phyloP scores from a whole-genome alignment of 78 protist species.

The Capsaspora owczarzaki region DNA sequence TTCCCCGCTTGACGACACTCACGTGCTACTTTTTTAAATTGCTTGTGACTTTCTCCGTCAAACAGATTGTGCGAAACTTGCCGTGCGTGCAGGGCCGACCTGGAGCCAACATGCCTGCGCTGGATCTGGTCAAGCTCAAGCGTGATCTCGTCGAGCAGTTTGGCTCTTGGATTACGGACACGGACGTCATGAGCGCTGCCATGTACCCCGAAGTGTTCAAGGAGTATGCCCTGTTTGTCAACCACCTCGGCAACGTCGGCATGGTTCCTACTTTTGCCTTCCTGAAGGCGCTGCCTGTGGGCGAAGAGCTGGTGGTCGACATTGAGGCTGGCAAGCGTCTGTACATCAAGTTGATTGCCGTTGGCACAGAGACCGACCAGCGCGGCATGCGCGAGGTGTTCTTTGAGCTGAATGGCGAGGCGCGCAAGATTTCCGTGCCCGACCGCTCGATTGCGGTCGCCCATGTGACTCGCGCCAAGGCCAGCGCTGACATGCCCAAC shows the following conservation, averaged over 20 bases:
- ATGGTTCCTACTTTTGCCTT: constrained; percentile 38
- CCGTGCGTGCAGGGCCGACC: constrained; percentile 38
- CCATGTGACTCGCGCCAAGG: background rate
- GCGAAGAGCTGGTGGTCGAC: constrained; percentile 28
- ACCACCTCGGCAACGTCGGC: constrained; percentile 29
- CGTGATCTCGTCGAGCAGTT: background rate
- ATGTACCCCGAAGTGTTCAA: constrained; percentile 7
- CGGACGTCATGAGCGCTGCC: background rate
- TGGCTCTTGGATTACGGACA: background rate
- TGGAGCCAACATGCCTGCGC: constrained; percentile 35
- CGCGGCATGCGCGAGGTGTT: constrained; percentile 32
- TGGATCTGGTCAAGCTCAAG: background rate
- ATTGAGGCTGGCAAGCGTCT: constrained; percentile 32
- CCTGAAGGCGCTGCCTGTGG: constrained; percentile 15
- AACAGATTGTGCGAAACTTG: background rate
- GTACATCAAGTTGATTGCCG: background rate
- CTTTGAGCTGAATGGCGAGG: constrained; percentile 63
- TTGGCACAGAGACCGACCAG: constrained; percentile 18
- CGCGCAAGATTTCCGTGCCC: constrained; percentile 28
- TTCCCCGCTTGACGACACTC: too few species aligned
- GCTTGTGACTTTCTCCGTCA: background rate
- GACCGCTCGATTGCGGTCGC: background rate
- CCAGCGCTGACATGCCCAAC: background rate
- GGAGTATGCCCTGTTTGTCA: constrained; percentile 10
- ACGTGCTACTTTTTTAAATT: too few species aligned